Evolutionary conservation across 2,329 filamentous ascomycete genomes (phyloP).

Genomic region (Fusarium algeriense): DNA sequence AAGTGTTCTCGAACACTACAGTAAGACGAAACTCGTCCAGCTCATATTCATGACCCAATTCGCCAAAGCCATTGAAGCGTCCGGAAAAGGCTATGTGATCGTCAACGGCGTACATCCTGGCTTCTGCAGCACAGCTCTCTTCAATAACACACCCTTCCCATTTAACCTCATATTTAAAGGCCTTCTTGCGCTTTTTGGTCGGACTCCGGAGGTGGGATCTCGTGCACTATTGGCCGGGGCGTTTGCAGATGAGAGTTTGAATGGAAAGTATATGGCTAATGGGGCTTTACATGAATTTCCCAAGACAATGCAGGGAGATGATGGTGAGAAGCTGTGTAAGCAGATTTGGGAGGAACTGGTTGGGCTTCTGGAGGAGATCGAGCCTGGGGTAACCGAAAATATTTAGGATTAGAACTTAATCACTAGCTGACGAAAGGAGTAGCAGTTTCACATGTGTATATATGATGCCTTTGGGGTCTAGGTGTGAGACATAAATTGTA

Average conservation of each 20-base stretch:
- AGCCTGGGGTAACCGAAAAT: constrained; percentile 54
- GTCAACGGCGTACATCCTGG: constrained; percentile 57
- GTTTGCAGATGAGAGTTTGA: constrained; percentile 52
- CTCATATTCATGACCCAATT: constrained; percentile 50
- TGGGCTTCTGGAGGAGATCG: constrained; percentile 57
- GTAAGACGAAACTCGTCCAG: constrained; percentile 50
- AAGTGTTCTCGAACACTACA: constrained; percentile 45
- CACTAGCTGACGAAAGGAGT: neutral
- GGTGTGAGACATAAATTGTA: too few relatives aligned
- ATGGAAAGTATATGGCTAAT: constrained; percentile 57
- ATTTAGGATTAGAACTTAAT: constrained; percentile 39
- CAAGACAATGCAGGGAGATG: constrained; percentile 48
- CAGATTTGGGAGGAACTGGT: constrained; percentile 59
- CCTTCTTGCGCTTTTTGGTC: constrained; percentile 46
- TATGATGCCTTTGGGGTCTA: too few relatives aligned
- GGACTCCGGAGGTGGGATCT: constrained; percentile 55
- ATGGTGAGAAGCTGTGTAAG: constrained; percentile 53
- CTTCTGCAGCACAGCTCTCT: constrained; percentile 57
- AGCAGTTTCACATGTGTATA: too few relatives aligned
- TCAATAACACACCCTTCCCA: constrained; percentile 50
- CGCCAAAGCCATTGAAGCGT: constrained; percentile 49
- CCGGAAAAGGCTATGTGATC: constrained; percentile 51
- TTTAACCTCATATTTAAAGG: constrained; percentile 41
- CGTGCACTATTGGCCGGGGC: constrained; percentile 56
- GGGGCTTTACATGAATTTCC: constrained; percentile 46